phyloP scores from a whole-genome alignment of 2,329 filamentous ascomycete genomes.

The Sclerotinia glacialis region DNA sequence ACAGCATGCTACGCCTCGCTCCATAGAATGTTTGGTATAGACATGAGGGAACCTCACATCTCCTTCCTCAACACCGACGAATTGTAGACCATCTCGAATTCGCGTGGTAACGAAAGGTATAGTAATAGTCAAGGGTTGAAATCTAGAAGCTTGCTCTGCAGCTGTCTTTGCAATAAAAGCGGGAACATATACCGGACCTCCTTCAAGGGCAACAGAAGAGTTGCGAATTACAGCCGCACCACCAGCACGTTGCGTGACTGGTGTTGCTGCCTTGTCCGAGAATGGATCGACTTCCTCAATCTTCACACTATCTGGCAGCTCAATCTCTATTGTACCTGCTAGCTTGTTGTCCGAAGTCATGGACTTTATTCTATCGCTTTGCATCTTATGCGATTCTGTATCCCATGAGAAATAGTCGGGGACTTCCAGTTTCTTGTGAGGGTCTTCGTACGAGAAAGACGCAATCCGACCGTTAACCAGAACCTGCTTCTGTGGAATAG shows the following conservation, averaged over 20 bases:
- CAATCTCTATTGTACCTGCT: constrained; percentile 57
- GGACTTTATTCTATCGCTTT: constrained; percentile 60
- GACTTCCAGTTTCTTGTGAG: constrained; percentile 63
- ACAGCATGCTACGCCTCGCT: constrained; percentile 75
- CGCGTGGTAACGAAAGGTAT: constrained; percentile 76
- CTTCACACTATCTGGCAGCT: constrained; percentile 57
- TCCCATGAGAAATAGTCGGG: constrained; percentile 60
- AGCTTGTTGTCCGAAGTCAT: constrained; percentile 40
- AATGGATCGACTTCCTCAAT: constrained; percentile 59
- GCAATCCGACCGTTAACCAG: constrained; percentile 47
- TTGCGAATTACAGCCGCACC: constrained; percentile 28
- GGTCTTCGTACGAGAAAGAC: constrained; percentile 49
- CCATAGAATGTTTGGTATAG: constrained; percentile 79
- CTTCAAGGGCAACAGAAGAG: constrained; percentile 38
- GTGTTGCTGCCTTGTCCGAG: constrained; percentile 48
- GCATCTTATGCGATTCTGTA: constrained; percentile 72
- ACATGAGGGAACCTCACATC: constrained; percentile 86
- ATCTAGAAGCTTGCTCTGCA: constrained; percentile 44
- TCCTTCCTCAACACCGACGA: constrained; percentile 77
- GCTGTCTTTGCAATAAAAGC: constrained; percentile 39
- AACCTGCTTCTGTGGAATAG: constrained; percentile 54
- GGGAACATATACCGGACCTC: constrained; percentile 40
- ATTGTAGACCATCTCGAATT: constrained; percentile 84
- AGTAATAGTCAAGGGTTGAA: constrained; percentile 59
- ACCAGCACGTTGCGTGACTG: constrained; percentile 44